A percentile compares a stretch with the other conserved stretches of the same genome.
These are phyloP conservation scores for Colletotrichum theobromicola DNA, from an alignment of 2,329 filamentous ascomycete species.

Conservation along the genomic window DNA sequence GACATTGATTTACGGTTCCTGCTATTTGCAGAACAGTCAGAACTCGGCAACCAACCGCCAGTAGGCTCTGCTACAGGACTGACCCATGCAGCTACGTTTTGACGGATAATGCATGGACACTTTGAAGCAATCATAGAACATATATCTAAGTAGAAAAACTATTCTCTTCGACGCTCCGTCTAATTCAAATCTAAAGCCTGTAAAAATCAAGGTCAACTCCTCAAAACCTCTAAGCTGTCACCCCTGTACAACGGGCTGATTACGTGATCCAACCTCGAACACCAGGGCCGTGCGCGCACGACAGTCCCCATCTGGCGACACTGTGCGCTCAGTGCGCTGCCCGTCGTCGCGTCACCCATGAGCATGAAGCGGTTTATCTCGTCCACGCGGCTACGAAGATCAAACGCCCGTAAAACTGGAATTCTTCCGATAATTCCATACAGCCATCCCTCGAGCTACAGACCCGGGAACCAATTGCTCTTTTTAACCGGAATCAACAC, in stretches of 20 bases:
- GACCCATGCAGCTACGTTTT: no score
- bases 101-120: no score
- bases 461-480: neutral
- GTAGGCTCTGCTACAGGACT: no score
- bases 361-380: neutral
- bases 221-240: no score
- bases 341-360: neutral
- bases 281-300: neutral
- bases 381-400: neutral
- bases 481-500: neutral
- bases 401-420: neutral
- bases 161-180: accelerated
- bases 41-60: no score
- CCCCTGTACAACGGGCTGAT: neutral
- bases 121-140: no score
- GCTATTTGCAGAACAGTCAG: no score
- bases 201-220: no score
- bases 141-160: no score
- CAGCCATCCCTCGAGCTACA: accelerated
- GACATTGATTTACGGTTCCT: no score
- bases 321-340: neutral
- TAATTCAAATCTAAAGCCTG: no score
- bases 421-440: neutral
- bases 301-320: neutral
- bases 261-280: neutral